These are phyloP conservation scores for Pochonia chlamydosporia DNA, from an alignment of 2,329 filamentous ascomycete species.

Conservation along the genomic window DNA sequence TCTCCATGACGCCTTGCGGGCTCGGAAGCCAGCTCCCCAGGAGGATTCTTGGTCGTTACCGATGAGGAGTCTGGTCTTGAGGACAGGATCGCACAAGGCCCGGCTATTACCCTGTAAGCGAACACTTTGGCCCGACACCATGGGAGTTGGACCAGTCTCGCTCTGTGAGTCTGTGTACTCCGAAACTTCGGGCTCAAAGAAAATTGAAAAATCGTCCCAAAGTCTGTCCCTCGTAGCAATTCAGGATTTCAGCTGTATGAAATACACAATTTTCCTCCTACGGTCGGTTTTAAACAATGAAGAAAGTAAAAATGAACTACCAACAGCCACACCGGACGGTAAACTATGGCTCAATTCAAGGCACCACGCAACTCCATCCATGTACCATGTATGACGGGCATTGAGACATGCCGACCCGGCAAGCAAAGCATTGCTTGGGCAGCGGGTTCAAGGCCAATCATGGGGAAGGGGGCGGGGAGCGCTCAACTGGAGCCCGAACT, in stretches of 20 bases:
- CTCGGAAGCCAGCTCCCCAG: neutral
- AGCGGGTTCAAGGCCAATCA: neutral
- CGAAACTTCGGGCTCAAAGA: too few species aligned
- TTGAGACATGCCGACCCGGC: neutral
- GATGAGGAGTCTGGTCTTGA: neutral
- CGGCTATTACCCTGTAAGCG: too few species aligned
- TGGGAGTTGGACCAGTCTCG: too few species aligned
- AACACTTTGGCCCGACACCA: too few species aligned
- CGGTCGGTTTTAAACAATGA: neutral
- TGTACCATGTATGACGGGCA: neutral
- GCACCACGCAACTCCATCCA: too few species aligned
- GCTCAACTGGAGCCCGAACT: neutral
- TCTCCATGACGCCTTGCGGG: conserved; percentile 24
- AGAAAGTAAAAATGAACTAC: neutral
- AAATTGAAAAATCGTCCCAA: too few species aligned
- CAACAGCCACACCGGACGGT: neutral
- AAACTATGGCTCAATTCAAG: neutral
- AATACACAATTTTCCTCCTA: neutral
- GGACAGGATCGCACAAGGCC: neutral
- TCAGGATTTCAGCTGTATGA: too few species aligned
- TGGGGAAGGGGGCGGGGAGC: neutral
- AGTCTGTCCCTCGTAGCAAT: neutral
- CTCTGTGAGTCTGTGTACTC: too few species aligned
- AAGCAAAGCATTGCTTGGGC: neutral
- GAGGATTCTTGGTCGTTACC: neutral